phyloP scores from a whole-genome alignment of 371 early-diverging fungal species.

The Actinomucor elegans region DNA sequence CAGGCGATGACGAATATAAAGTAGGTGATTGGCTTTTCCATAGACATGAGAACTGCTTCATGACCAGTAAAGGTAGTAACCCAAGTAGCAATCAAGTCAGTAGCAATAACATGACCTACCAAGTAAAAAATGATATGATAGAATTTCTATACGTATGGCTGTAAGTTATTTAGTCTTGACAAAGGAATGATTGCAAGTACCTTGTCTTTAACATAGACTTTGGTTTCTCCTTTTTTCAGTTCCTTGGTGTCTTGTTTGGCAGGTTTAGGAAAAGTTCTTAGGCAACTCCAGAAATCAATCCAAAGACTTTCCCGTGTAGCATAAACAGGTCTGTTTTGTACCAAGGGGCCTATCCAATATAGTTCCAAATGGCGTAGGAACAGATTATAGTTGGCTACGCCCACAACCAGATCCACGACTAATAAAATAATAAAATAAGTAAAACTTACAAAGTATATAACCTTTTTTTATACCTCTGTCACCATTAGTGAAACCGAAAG shows the following conservation, averaged over 20 bases:
- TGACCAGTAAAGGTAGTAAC: conserved; percentile 20
- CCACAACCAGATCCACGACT: conserved; percentile 28
- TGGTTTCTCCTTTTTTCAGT: conserved; percentile 18
- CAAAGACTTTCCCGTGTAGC: conserved; percentile 20
- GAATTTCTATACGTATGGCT: conserved; percentile 24
- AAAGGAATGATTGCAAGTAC: conserved; percentile 13
- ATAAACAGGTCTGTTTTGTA: conserved; percentile 30
- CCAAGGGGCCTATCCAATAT: conserved; percentile 32
- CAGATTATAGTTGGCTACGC: conserved; percentile 20
- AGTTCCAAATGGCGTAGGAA: conserved; percentile 35
- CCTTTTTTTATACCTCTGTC: no score
- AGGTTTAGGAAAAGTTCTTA: conserved; percentile 39
- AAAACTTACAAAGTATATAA: no score
- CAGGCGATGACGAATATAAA: conserved; percentile 21
- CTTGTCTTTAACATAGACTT: conserved; percentile 32
- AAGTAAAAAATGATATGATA: conserved; percentile 31
- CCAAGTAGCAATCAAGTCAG: conserved; percentile 30
- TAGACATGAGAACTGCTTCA: conserved; percentile 15
- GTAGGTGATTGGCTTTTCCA: conserved; percentile 21
- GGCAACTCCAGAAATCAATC: conserved; percentile 34
- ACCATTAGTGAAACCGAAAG: conserved; percentile 24
- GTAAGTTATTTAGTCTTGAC: no score
- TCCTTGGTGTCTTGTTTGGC: conserved; percentile 18
- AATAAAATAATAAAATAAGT: no score
- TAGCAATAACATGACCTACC: conserved; percentile 7